Conservation (phyloP, 495 filamentous ascomycete genomes). For the Neurospora tetrasperma region DNA sequence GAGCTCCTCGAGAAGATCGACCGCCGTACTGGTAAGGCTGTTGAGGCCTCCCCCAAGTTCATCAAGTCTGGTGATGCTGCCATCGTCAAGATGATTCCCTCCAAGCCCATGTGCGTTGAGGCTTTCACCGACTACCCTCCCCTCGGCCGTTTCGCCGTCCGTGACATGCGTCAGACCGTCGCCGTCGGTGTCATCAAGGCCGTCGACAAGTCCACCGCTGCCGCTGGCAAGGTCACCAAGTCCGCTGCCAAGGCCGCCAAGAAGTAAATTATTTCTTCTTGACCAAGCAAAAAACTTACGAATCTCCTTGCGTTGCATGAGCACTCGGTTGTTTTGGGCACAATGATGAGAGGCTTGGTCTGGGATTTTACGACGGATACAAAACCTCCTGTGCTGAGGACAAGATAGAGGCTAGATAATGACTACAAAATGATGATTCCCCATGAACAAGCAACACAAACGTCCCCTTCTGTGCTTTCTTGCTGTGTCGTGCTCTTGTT, state of each 20-base stretch:
- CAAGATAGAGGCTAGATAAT: slow-evolving; percentile 42
- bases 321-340: slow-evolving; percentile 35
- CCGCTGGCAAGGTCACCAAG: slow-evolving; percentile 50
- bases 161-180: slow-evolving; percentile 86
- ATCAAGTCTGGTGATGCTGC: slow-evolving; percentile 99
- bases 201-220: slow-evolving; percentile 37
- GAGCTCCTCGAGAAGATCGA: slow-evolving; percentile 99
- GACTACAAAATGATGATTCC: slow-evolving; percentile 23
- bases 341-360: slow-evolving; percentile 34
- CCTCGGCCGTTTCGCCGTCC: slow-evolving; percentile 97
- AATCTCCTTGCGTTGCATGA: slow-evolving; percentile 33
- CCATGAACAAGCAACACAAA: not conserved
- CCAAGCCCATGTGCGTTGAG: slow-evolving; percentile 99
- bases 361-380: slow-evolving; percentile 29
- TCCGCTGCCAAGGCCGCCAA: slow-evolving; percentile 63
- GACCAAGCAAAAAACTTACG: slow-evolving; percentile 15
- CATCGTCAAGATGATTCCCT: slow-evolving; percentile 99
- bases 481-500: not conserved
- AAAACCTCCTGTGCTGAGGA: slow-evolving; percentile 41
- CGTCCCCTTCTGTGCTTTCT: not conserved
- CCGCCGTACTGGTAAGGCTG: slow-evolving; percentile 97
- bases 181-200: slow-evolving; percentile 91
- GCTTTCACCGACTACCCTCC: slow-evolving; percentile 99
- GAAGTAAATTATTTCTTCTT: slow-evolving; percentile 34
- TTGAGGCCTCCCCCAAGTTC: slow-evolving; percentile 88